Base-by-base conservation (phyloP, 139 green algal species). In the Chlamydomonas sp. region DNA sequence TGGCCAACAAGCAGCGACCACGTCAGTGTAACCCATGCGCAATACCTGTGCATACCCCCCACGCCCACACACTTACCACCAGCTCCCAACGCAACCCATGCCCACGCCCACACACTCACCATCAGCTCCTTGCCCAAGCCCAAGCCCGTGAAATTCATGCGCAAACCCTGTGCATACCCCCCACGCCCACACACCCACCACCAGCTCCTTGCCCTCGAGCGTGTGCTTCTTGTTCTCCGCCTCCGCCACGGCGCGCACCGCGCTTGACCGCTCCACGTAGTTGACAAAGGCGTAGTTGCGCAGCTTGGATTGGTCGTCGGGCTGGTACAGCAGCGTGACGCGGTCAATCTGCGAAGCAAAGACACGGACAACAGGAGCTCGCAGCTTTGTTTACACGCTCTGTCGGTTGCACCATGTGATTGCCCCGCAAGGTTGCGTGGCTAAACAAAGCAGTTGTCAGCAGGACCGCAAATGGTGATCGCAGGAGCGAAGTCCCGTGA, bases 211-310 rank as follows among this genome's bases (percentile, higher is more conserved):
- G 71, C 91, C 94, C 6, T 92, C 91, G 83, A 97, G 68, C 20
- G 85, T 63, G n/a, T 88, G 90, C 89, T 92, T 92, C 73, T 92
- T 79, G 57, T 75, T 75, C 71, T 92, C 91, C 6, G 85, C 79
- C 31, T 91, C 91, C 66, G 91, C 89, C 9, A 96, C 83, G 10
- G 96, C 96, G 12, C 91, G 83, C 18, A 95, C 74, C 49, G 96
- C 96, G 12, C 86, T 77, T 16, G 80, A 61, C 5, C 95, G 92
- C 49, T 99, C 96, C 63, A 61, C 80, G 79, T 96, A 99, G 90
- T 98, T 95, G 73, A 99, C 91, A 84, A 99, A 99, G 7, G 93
- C 95, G 87, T 97, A 99, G 78, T 97, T 93, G 66, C 92, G 91
- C 80, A 92, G 88, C 57, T 87, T 88, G 63, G 89, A 90, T 64